Percentiles rank a stretch among this genome's conserved stretches.
Evolutionary conservation across 2,329 filamentous ascomycete species (phyloP).

Genomic region (Ophiocordyceps sinensis): DNA sequence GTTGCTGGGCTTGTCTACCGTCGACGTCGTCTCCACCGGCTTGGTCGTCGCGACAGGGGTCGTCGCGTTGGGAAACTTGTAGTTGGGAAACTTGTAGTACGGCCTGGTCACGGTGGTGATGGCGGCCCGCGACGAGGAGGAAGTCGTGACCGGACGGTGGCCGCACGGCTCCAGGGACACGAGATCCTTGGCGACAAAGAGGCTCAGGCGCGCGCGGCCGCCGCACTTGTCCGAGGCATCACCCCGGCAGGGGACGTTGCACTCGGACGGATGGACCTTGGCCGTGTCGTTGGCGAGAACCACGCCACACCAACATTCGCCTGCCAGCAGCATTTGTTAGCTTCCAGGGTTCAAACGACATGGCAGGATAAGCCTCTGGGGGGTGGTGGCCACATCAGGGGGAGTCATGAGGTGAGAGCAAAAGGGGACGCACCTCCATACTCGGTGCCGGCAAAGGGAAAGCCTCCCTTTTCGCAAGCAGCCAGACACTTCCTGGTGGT

Average conservation of each 20-base stretch:
- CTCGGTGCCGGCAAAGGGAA: constrained; percentile 33
- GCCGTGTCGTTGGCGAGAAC: constrained; percentile 33
- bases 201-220: constrained; percentile 24
- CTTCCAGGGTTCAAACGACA: neutral
- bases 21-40: no score
- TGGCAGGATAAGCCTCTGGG: neutral
- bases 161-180: constrained; percentile 36
- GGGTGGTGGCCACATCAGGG: no score
- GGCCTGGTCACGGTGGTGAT: neutral
- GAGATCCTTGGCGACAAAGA: constrained; percentile 34
- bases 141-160: constrained; percentile 11
- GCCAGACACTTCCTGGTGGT: constrained; percentile 27
- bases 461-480: constrained; percentile 27
- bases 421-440: constrained; percentile 17
- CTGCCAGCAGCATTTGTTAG: constrained; percentile 4
- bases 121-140: neutral
- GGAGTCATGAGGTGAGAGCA: no score
- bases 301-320: constrained; percentile 36
- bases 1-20: no score
- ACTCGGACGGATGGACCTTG: constrained; percentile 22
- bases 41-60: no score
- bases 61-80: neutral
- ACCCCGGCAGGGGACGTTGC: constrained; percentile 37
- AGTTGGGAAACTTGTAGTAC: neutral
- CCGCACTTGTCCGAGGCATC: constrained; percentile 27